Evolutionary conservation across 352 stramenopile genomes (phyloP).

Genomic region (Globisporangium ultimum): DNA sequence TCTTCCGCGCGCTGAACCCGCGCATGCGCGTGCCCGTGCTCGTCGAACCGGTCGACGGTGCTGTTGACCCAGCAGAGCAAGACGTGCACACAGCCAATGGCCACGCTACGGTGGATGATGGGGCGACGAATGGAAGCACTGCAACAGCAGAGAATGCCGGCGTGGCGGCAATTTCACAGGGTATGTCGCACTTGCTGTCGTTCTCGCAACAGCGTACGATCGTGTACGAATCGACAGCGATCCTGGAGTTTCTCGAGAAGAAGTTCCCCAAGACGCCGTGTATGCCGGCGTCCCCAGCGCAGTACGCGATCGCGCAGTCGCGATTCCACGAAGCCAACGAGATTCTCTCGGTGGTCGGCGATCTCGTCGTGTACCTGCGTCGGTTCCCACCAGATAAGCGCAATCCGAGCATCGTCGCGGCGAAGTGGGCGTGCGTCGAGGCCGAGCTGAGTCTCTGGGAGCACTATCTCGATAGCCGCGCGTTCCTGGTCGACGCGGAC

Average conservation of each 20-base stretch:
- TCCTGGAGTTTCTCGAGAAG: conserved; percentile 79
- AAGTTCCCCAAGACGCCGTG: conserved; percentile 44
- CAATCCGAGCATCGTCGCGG: conserved; percentile 51
- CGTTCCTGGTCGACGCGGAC: conserved; percentile 62
- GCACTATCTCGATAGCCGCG: conserved; percentile 51
- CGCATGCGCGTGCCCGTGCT: conserved; percentile 81
- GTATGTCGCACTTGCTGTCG: conserved; percentile 32
- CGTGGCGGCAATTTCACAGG: conserved; percentile 27
- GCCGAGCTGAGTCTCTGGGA: conserved; percentile 78
- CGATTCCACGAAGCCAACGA: conserved; percentile 82
- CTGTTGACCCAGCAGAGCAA: background rate
- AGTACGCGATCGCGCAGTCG: conserved; percentile 71
- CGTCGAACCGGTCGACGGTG: conserved; percentile 48
- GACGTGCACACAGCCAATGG: background rate
- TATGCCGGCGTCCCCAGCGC: conserved; percentile 43
- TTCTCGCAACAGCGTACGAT: conserved; percentile 43
- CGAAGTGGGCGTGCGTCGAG: conserved; percentile 71
- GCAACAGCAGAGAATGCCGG: background rate
- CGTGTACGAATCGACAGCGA: conserved; percentile 77
- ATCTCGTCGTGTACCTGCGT: conserved; percentile 78
- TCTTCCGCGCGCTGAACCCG: conserved; percentile 74
- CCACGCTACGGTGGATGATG: background rate
- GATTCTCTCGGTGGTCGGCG: conserved; percentile 78
- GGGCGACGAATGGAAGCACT: background rate
- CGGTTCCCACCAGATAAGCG: conserved; percentile 59